These are phyloP conservation scores for Aureobasidium subglaciale DNA, from an alignment of 2,329 filamentous ascomycete species.

Conservation along the genomic window DNA sequence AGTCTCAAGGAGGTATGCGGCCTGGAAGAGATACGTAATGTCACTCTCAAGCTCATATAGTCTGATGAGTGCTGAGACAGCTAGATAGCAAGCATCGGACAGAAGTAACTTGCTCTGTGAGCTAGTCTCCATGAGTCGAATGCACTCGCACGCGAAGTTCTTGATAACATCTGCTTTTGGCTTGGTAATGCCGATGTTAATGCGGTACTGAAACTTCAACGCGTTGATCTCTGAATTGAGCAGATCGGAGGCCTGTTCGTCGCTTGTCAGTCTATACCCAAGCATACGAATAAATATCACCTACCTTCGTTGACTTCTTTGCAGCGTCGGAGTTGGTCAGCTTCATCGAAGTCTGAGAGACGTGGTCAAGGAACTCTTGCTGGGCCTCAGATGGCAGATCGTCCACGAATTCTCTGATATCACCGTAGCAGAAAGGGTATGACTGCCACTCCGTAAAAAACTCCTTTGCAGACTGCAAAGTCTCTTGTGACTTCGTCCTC, in stretches of 20 bases:
- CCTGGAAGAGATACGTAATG: constrained; percentile 23
- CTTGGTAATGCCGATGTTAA: constrained; percentile 14
- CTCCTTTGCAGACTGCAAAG: constrained; percentile 1
- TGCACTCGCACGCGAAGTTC: constrained; percentile 22
- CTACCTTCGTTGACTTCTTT: not conserved
- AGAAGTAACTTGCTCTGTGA: constrained; percentile 19
- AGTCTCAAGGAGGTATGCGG: constrained; percentile 25
- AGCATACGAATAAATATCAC: not conserved
- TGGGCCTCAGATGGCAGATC: not conserved
- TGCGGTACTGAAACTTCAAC: constrained; percentile 22
- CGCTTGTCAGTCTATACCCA: not conserved
- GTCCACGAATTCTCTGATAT: constrained; percentile 13
- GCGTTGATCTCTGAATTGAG: constrained; percentile 20
- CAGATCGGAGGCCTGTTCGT: constrained; percentile 15
- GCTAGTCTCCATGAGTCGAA: constrained; percentile 21
- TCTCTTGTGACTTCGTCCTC: not conserved
- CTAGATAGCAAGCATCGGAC: constrained; percentile 27
- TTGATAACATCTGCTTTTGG: constrained; percentile 17
- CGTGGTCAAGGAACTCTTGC: not conserved
- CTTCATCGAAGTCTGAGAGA: not conserved
- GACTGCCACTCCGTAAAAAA: constrained; percentile 14
- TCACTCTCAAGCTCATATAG: constrained; percentile 20
- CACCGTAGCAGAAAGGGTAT: constrained; percentile 14
- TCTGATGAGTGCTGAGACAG: constrained; percentile 27
- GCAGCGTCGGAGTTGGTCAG: not conserved